phyloP scores from a whole-genome alignment of 139 green algal species.

The Chlorella ohadii region DNA sequence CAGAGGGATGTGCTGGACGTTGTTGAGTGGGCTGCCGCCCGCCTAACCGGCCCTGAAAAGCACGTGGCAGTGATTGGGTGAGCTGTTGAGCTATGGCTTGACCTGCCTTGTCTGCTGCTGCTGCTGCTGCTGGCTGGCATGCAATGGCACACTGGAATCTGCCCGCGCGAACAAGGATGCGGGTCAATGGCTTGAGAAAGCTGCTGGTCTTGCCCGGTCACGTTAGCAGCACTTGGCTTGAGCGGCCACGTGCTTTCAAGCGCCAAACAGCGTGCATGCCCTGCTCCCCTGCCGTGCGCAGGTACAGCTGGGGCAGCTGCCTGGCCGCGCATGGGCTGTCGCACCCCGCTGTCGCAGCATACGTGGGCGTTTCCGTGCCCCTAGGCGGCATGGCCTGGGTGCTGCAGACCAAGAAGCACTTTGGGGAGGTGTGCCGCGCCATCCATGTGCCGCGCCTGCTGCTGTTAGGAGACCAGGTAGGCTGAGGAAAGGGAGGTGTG shows the following conservation, averaged over 20 bases:
- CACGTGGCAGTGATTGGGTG: conserved; percentile 19
- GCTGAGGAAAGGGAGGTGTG: too few relatives aligned
- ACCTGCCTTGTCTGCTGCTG: too few relatives aligned
- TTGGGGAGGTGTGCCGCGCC: conserved; percentile 13
- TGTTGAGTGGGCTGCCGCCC: conserved; percentile 5
- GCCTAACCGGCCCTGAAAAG: conserved; percentile 5
- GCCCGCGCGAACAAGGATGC: too few relatives aligned
- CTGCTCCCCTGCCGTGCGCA: not conserved
- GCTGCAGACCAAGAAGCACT: conserved; percentile 32
- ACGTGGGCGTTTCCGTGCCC: conserved; percentile 34
- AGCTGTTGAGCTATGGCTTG: not conserved
- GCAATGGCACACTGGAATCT: too few relatives aligned
- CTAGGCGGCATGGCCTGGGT: conserved; percentile 36
- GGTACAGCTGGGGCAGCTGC: conserved; percentile 52
- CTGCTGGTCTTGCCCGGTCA: too few relatives aligned
- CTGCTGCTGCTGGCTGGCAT: too few relatives aligned
- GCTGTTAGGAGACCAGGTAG: conserved; percentile 30
- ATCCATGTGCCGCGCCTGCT: conserved; percentile 37
- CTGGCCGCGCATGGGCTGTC: conserved; percentile 41
- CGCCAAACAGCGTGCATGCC: too few relatives aligned
- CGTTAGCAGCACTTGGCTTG: too few relatives aligned
- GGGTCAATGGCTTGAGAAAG: too few relatives aligned
- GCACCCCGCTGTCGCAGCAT: conserved; percentile 26
- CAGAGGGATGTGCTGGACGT: conserved; percentile 3
- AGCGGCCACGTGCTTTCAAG: too few relatives aligned